These are phyloP conservation scores for Venturia aucupariae DNA, from an alignment of 2,329 filamentous ascomycete genomes.

Conservation along the genomic window DNA sequence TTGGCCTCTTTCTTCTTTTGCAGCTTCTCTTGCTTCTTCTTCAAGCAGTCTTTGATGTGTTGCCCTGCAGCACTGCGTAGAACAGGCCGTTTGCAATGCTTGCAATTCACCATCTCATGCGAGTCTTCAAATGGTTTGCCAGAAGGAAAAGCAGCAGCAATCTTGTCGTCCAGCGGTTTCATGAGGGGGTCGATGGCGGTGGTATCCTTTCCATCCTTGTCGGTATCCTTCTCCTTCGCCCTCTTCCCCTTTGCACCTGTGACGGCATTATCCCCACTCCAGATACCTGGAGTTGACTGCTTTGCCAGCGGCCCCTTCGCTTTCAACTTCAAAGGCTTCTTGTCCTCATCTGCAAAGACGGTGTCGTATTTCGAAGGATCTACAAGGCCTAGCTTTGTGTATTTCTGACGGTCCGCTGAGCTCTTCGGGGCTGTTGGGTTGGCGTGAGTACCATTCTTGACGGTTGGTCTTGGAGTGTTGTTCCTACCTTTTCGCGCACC, in stretches of 20 bases:
- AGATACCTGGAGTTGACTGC: conserved; percentile 58
- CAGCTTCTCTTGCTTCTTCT: conserved; percentile 63
- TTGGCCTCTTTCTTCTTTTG: conserved; percentile 56
- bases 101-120: conserved; percentile 72
- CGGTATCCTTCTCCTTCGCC: conserved; percentile 33
- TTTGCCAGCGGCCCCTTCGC: conserved; percentile 55
- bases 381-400: conserved; percentile 21
- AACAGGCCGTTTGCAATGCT: conserved; percentile 87
- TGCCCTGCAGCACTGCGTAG: conserved; percentile 64
- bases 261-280: conserved; percentile 53
- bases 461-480: neutral
- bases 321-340: conserved; percentile 31
- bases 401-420: conserved; percentile 21
- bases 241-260: conserved; percentile 43
- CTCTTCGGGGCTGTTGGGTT: conserved; percentile 14
- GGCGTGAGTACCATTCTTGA: neutral
- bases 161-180: conserved; percentile 61
- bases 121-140: conserved; percentile 73
- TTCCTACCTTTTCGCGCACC: conserved; percentile 29
- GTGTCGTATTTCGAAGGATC: conserved; percentile 22
- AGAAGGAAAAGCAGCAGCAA: conserved; percentile 70
- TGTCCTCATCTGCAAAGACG: conserved; percentile 30
- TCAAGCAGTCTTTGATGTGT: conserved; percentile 77
- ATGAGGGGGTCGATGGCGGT: conserved; percentile 28
- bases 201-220: conserved; percentile 36